Percentiles rank a stretch among this genome's conserved stretches.
These are phyloP conservation scores for Gyromitra esculenta DNA, from an alignment of 2,329 filamentous ascomycete species.

Conservation along the genomic window DNA sequence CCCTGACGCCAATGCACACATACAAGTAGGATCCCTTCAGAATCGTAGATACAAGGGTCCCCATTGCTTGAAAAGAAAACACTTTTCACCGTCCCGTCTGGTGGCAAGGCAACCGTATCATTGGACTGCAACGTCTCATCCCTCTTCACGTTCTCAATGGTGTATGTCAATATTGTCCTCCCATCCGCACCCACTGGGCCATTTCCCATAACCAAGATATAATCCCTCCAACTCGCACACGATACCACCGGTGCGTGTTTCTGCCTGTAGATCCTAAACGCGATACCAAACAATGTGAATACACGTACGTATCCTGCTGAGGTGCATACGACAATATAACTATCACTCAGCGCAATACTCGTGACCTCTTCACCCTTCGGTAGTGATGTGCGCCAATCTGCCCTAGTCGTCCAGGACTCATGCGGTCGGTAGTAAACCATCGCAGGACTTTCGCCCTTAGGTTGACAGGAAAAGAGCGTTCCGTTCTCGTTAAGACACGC, in stretches of 20 bases:
- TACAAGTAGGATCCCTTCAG: constrained; percentile 85
- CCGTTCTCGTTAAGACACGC: constrained; percentile 89
- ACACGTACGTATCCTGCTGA: constrained; percentile 87
- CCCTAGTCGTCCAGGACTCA: constrained; percentile 91
- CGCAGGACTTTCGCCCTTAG: constrained; percentile 73
- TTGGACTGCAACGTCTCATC: constrained; percentile 96
- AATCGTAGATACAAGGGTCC: constrained; percentile 97
- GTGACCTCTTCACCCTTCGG: constrained; percentile 85
- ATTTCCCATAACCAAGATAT: constrained; percentile 95
- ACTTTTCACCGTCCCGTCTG: constrained; percentile 76
- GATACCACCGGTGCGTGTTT: constrained; percentile 91
- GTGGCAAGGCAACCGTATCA: constrained; percentile 85
- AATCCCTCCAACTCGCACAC: constrained; percentile 93
- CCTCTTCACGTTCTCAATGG: constrained; percentile 91
- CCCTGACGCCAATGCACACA: constrained; percentile 89
- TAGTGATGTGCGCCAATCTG: constrained; percentile 89
- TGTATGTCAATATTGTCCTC: constrained; percentile 80
- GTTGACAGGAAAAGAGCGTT: constrained; percentile 82
- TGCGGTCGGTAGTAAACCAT: constrained; percentile 96
- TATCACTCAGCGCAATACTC: constrained; percentile 85
- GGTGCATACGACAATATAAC: constrained; percentile 89
- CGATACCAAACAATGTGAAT: constrained; percentile 91
- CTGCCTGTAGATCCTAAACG: constrained; percentile 86
- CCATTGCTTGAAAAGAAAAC: constrained; percentile 93
- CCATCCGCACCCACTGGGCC: constrained; percentile 84